A percentile compares a stretch with the other conserved stretches of the same genome.
Conservation (phyloP, 345 rosid genomes). For the Hypericum androsaemum region DNA sequence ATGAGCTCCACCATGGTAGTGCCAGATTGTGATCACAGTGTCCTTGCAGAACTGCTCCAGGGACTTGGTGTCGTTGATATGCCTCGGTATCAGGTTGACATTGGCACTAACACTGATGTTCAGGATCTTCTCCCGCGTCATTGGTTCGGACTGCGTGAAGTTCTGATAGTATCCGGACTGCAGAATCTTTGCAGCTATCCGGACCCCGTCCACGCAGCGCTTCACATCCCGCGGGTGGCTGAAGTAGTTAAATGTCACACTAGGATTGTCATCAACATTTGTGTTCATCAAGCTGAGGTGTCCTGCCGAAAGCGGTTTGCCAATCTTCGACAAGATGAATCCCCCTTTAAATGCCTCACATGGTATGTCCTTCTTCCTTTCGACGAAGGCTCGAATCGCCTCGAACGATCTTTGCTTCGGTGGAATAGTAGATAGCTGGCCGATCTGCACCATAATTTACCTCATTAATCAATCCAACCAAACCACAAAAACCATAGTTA, state of each 20-base stretch:
- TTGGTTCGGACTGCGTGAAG: slow-evolving; percentile 42
- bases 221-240: slow-evolving; percentile 56
- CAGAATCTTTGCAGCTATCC: slow-evolving; percentile 46
- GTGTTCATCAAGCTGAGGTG: slow-evolving; percentile 55
- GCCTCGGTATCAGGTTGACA: slow-evolving; percentile 69
- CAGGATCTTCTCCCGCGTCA: slow-evolving; percentile 49
- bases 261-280: slow-evolving; percentile 71
- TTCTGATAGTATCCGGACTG: slow-evolving; percentile 54
- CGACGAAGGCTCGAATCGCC: slow-evolving; percentile 43
- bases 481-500: slow-evolving; percentile 8
- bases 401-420: slow-evolving; percentile 59
- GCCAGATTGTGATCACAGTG: slow-evolving; percentile 95
- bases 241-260: slow-evolving; percentile 87
- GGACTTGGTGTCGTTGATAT: slow-evolving; percentile 67
- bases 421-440: slow-evolving; percentile 69
- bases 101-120: slow-evolving; percentile 63
- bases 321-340: slow-evolving; percentile 81
- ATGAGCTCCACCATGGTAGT: slow-evolving; percentile 89
- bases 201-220: slow-evolving; percentile 66
- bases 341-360: slow-evolving; percentile 85
- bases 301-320: slow-evolving; percentile 60
- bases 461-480: too few relatives aligned
- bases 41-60: slow-evolving; percentile 92
- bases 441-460: slow-evolving; percentile 27
- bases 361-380: slow-evolving; percentile 47